These are phyloP conservation scores for Pestalotiopsis sp. DNA, from an alignment of 2,329 filamentous ascomycete species.

Conservation along the genomic window DNA sequence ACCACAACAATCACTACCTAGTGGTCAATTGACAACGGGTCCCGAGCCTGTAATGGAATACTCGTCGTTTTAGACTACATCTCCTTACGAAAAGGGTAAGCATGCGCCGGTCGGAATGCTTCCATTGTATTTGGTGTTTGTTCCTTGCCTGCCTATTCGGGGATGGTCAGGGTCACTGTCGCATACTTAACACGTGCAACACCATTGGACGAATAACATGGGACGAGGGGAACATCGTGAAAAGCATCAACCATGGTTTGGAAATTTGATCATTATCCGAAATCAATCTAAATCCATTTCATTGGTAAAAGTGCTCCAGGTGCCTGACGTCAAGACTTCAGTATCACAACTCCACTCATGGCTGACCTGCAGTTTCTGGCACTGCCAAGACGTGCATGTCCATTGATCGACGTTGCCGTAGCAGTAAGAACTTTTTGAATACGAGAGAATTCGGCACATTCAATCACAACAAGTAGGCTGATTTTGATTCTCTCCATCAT, in stretches of 20 bases:
- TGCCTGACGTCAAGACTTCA: not conserved
- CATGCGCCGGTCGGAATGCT: slow-evolving; percentile 1
- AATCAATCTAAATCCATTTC: not conserved
- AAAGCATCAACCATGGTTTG: not conserved
- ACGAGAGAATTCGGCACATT: not conserved
- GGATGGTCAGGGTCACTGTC: not conserved
- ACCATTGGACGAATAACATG: slow-evolving; percentile 1
- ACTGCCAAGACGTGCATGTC: not conserved
- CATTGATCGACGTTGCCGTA: not conserved
- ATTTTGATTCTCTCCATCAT: not conserved
- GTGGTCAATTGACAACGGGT: not conserved
- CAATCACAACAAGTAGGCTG: not conserved
- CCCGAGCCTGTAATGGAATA: not conserved
- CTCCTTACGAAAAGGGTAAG: slow-evolving; percentile 5
- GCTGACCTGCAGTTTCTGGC: not conserved
- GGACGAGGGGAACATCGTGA: not conserved
- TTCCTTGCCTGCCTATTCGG: slow-evolving; percentile 1
- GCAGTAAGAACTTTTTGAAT: not conserved
- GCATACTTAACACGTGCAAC: not conserved
- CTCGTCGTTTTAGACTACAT: not conserved
- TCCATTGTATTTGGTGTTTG: not conserved
- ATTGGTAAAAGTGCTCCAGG: not conserved
- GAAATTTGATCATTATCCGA: not conserved
- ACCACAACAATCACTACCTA: not conserved
- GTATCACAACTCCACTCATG: not conserved